Percentiles rank a stretch among this genome's conserved stretches.
These are phyloP conservation scores for Leccinum subgranulosum DNA, from an alignment of 768 basidiomycete species.

Conservation along the genomic window DNA sequence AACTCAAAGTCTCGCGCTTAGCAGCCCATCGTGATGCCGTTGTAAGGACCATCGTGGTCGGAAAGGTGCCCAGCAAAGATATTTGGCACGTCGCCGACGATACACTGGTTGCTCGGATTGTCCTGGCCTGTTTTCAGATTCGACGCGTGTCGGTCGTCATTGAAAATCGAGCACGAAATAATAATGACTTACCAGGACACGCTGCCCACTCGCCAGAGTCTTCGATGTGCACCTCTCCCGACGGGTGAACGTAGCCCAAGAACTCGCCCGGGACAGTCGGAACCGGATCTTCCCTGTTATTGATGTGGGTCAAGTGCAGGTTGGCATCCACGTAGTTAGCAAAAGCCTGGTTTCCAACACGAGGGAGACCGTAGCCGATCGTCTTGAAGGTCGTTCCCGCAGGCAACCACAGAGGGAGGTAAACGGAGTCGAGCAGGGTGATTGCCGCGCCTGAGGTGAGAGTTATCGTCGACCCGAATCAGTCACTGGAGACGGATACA, in stretches of 20 bases:
- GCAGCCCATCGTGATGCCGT: slow-evolving; percentile 28
- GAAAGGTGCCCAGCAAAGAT: slow-evolving; percentile 40
- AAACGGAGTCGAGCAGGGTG: slow-evolving; percentile 14
- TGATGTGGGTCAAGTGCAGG: slow-evolving; percentile 48
- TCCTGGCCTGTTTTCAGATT: slow-evolving; percentile 45
- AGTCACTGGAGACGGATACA: background rate
- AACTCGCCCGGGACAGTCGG: slow-evolving; percentile 35
- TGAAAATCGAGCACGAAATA: background rate
- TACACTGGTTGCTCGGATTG: slow-evolving; percentile 42
- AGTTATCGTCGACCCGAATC: background rate
- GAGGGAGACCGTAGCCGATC: slow-evolving; percentile 22
- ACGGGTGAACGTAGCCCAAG: slow-evolving; percentile 40
- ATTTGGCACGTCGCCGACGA: slow-evolving; percentile 28
- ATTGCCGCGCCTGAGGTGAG: slow-evolving; percentile 34
- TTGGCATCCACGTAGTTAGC: slow-evolving; percentile 30
- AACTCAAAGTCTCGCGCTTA: slow-evolving; percentile 1
- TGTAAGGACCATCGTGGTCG: slow-evolving; percentile 47
- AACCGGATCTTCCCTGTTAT: slow-evolving; percentile 44
- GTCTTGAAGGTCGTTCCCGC: background rate
- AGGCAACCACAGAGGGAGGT: background rate
- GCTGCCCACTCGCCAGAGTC: slow-evolving; percentile 47
- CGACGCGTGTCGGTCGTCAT: background rate
- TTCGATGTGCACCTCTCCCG: slow-evolving; percentile 43
- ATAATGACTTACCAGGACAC: slow-evolving; percentile 43
- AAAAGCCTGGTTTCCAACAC: background rate